Base-by-base conservation (phyloP, 805 yeast species). In the Kodamaea fukazawae region DNA sequence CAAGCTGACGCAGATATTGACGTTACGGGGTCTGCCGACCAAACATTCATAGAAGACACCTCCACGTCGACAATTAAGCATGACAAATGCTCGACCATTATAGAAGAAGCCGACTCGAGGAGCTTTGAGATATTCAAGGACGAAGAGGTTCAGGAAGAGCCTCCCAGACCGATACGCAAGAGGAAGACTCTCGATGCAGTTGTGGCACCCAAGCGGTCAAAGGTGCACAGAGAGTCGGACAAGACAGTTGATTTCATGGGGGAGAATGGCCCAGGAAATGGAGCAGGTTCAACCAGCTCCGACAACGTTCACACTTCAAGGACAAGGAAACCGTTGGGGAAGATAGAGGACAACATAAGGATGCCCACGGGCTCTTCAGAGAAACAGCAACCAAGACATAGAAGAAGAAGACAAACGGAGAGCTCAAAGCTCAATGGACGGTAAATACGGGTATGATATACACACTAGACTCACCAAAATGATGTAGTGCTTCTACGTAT, bases 171-270 rank as follows among this genome's bases (percentile, higher is more conserved):
- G 7, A 5, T 14, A 7, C 15, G 13, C 5, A 13, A 27, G 15
- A 5, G n/a, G 30, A 27, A 7, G 13, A n/a, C 30, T 14, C n/a
- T n/a, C n/a, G n/a, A n/a, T n/a, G n/a, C n/a, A n/a, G n/a, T n/a
- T n/a, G n/a, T n/a, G n/a, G n/a, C n/a, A n/a, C n/a, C n/a, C n/a
- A n/a, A n/a, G n/a, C n/a, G n/a, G n/a, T 27, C 73, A 11, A 85
- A 84, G 54, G 71, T 83, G 81, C 73, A 95, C 53, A 70, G 91
- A 47, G 79, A 78, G 25, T 68, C 80, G 0, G 82, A 67, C 22
- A 70, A 71, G 46, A 62, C 80, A 32, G 78, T 77, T 2, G 86
- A 79, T 56, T 89, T 89, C 1, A 78, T 81, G 1, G 65, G 60
- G 6, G 66, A 58, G 18, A 56, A 57, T 34, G 58, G 23, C 23